Evolutionary conservation across 2,329 filamentous ascomycete genomes (phyloP), one percentile per base, ranked within the genome.

Genomic region (Bipolaris victoriae): DNA sequence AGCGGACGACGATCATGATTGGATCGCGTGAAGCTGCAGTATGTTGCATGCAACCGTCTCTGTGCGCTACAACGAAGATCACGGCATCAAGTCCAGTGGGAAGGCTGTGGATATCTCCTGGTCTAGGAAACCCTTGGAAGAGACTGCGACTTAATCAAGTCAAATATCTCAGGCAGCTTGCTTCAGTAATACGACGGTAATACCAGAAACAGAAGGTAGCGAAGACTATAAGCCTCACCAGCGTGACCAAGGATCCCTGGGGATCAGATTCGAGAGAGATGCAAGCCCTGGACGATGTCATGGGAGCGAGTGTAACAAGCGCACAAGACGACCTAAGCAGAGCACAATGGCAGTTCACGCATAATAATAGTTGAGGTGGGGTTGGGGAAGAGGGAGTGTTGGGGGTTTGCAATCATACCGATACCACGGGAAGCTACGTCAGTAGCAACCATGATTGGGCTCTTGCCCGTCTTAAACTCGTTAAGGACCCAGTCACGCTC

Each of bases 351-450:
- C 83, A 85, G 82, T 84, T 83, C 83, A 85, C 84, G 84, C 83
- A 73, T 71, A 82, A 80, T 80, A 83, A 73, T 72, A 65, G 52
- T 65, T 64, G 69, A 69, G 67, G 64, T 63, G 61, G 64, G 69
- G 78, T 63, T 73, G 63, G 67, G 62, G 65, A 68, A 72, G 70
- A 64, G 72, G 73, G 74, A 73, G 73, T 73, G 70, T 74, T 74
- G 79, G 78, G 81, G 80, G 78, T 81, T 82, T 81, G 84, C 83
- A 87, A 90, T 94, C 92, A 96, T 96, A 97, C 95, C 95, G 83
- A 99, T 97, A 92, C 95, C 95, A 93, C 95, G 95, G 77, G 95
- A 98, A 82, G 95, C 95, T 82, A 99, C 95, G 77, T 98, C 95
- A 68, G 95, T 99, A 82, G 95, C 95, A 83, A 99, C 95, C 93